Evolutionary conservation across 2,329 filamentous ascomycete genomes (phyloP).

Genomic region (Aureobasidium pullulans): DNA sequence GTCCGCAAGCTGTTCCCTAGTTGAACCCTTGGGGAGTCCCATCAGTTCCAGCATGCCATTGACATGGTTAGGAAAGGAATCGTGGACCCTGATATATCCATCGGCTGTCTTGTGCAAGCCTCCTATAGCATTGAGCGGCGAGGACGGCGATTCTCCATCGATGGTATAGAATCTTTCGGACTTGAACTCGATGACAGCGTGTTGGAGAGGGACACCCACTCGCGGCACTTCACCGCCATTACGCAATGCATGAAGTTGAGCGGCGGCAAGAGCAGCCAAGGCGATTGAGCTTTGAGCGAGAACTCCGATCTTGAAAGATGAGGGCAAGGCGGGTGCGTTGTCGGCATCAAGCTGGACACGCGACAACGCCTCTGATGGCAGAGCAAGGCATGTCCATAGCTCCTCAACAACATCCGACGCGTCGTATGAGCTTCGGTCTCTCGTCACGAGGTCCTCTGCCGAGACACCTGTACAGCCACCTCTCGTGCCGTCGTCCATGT

Average conservation of each 20-base stretch:
- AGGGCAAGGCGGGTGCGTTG: background rate
- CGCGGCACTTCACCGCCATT: background rate
- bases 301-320: background rate
- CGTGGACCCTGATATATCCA: background rate
- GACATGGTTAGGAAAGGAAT: background rate
- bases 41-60: background rate
- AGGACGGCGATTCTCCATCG: background rate
- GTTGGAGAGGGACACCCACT: background rate
- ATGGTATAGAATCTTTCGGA: background rate
- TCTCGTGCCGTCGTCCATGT: background rate
- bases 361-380: background rate
- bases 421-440: background rate
- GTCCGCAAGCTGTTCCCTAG: background rate
- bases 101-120: background rate
- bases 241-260: background rate
- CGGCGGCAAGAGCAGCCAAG: background rate
- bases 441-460: background rate
- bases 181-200: background rate
- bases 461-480: background rate
- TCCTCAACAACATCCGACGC: background rate
- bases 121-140: background rate
- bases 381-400: background rate
- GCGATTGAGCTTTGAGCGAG: background rate
- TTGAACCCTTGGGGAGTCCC: background rate
- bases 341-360: background rate